These are phyloP conservation scores for Pelargonium fulgidum DNA, from an alignment of 441 rosid genomes.

Conservation along the genomic window DNA sequence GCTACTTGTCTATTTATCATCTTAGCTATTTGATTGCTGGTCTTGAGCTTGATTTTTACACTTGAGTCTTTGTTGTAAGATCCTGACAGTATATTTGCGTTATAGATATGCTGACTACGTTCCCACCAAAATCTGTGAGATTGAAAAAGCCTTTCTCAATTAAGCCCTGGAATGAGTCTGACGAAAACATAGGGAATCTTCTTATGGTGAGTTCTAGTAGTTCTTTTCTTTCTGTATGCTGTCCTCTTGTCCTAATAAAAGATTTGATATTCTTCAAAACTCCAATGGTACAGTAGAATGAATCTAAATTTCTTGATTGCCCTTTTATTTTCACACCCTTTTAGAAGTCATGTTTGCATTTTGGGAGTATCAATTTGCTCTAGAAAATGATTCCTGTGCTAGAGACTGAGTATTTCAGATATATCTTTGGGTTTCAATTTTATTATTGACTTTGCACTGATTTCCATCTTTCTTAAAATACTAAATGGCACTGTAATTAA, in stretches of 20 bases:
- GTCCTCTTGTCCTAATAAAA: not conserved
- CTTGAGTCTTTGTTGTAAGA: conserved; percentile 9
- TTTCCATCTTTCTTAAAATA: not conserved
- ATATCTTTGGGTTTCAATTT: not conserved
- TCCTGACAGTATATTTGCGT: conserved; percentile 17
- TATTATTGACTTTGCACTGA: not conserved
- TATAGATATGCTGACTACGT: conserved; percentile 49
- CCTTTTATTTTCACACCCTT: not conserved
- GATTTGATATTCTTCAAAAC: not conserved
- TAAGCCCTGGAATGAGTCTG: conserved; percentile 72
- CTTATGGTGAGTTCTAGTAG: conserved; percentile 60
- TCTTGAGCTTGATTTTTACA: not conserved
- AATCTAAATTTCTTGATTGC: not conserved
- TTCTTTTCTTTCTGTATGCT: conserved; percentile 15
- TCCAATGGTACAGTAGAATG: not conserved
- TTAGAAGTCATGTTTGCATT: not conserved
- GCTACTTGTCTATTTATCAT: not conserved
- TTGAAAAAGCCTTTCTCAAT: conserved; percentile 59
- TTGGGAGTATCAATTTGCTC: not conserved
- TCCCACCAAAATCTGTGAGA: conserved; percentile 58
- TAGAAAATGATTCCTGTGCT: conserved; percentile 11
- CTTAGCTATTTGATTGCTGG: not conserved
- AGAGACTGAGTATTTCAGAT: not conserved
- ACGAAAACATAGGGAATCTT: conserved; percentile 73
- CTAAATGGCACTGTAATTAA: conserved; percentile 17